Base-by-base conservation (phyloP, 208 protist genomes). In the Acanthamoeba healyi region DNA sequence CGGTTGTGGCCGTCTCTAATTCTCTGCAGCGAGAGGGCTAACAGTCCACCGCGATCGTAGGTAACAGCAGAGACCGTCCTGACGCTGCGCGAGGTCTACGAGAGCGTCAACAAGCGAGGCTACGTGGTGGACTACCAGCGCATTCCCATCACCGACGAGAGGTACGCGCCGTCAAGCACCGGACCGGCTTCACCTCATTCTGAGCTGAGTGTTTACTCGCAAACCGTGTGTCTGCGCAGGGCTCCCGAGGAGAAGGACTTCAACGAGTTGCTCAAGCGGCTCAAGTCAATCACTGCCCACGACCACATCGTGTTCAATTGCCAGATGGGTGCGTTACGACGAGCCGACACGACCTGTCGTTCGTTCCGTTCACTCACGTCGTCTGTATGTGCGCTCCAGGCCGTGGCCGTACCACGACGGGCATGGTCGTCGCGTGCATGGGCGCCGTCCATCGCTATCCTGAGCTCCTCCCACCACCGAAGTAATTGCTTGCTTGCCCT, bases 111-210 rank as follows among this genome's bases (percentile, higher is more conserved):
- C 29, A 79, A 95, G 58, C 2, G 84, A 9, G 95, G 94, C 15
- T 44, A 81, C 58, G 44, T 40, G 2, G 94, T 96, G 32, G 56
- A 58, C 19, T 95, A 95, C 74, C 19, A 72, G 58, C 89, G 95
- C 24, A 95, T 96, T 38, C 94, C 95, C 54, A 95, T 96, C 46
- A 95, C 95, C 49, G 95, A 96, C 54, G 95, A 96, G 46, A 49
- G 81, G 81, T 89, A 12, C 49, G 3, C 77, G 92, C 34, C 94
- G 92, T 3, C 72, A 95, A 61, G 70, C 38, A 34, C n/a, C 67
- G 51, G 92, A 42, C 26, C n/a, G 72, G 7, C 36, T 90, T 29
- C 61, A 89, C 72, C 36, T 95, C 40, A 94, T 34, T 40, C 24
- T n/a, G 51, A 34, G 42, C 72, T 32, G 19, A 32, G 77, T 51